Evolutionary conservation across 257 asterid species (phyloP).

Genomic region (Scutellaria barbata): DNA sequence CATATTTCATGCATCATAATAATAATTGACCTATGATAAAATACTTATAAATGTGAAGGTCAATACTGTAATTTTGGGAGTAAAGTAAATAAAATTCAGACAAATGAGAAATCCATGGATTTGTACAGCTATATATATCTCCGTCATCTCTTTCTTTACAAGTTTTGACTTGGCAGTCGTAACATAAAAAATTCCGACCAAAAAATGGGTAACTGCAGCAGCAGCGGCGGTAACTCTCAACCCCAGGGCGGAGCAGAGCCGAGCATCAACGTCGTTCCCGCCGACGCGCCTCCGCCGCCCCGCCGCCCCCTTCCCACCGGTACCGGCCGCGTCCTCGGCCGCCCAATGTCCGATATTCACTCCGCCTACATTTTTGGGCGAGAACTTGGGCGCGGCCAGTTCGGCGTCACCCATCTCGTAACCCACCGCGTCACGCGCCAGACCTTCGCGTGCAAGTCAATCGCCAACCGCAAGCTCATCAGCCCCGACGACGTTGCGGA

Average conservation of each 20-base stretch:
- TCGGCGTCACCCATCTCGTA: constrained; percentile 82
- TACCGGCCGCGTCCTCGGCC: constrained; percentile 76
- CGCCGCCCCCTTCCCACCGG: constrained; percentile 68
- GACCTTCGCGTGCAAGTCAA: constrained; percentile 80
- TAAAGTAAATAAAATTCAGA: not conserved
- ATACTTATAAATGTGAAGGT: too few relatives aligned
- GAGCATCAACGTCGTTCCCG: constrained; percentile 55
- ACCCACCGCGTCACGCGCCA: constrained; percentile 64
- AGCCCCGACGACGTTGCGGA: constrained; percentile 74
- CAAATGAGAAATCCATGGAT: not conserved
- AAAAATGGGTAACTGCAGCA: constrained; percentile 73
- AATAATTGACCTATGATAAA: too few relatives aligned
- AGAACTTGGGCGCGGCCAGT: constrained; percentile 93
- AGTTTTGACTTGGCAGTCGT: constrained; percentile 47
- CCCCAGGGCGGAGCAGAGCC: constrained; percentile 34
- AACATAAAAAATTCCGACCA: constrained; percentile 29
- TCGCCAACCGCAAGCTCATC: constrained; percentile 76
- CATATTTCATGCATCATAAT: too few relatives aligned
- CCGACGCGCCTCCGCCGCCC: constrained; percentile 66
- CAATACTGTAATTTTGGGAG: too few relatives aligned
- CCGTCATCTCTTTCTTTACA: constrained; percentile 6
- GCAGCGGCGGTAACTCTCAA: constrained; percentile 49
- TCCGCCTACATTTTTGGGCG: constrained; percentile 69
- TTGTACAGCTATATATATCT: not conserved
- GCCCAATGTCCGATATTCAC: constrained; percentile 73